Base-by-base conservation (phyloP, 441 rosid species). In the Cnidoscolus chayamansa region DNA sequence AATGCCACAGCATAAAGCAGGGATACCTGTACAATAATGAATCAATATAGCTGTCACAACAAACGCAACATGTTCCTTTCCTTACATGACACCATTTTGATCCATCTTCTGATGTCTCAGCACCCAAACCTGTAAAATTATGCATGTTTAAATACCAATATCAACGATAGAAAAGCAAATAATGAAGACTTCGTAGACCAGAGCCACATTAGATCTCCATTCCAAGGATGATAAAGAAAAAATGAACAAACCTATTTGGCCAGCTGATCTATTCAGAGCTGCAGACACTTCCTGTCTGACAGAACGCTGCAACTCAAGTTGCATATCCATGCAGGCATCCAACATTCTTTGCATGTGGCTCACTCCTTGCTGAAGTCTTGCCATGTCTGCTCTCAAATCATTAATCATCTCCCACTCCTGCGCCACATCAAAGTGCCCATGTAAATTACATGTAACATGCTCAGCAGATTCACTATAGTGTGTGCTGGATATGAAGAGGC, bases 271-370 rank as follows among this genome's bases (percentile, higher is more conserved):
- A 78, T 93, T 91, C 70, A 95, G 85, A 68, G 97, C 98, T 19
- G 97, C 99, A 61, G 99, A 91, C n/a, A 95, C 99, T 80, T 95
- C 99, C 84, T 93, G 99, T 79, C 98, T 86, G 48, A 95, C 98
- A 8, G 99, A 91, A 67, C 98, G 94, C 79, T 95, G 99, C 73
- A 95, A 77, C 87, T 95, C 99, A 60, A 93, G 84, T 60, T 95
- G 99, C 99, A 95, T 93, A 81, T 95, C 97, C 97, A 95, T 91
- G 88, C 97, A 90, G 65, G 97, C 90, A 75, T 93, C 99, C 63
- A 95, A 76, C 97, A 90, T 93, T 81, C 96, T 90, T 86, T 95
- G 99, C 99, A 95, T 93, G 83, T 93, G 95, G 77, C 86, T 93
- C 99, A 95, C 90, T 50, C 97, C 98, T 79, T 95, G 98, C 74